Conservation (phyloP, 2,329 filamentous ascomycete species). For the Monosporascus sp. region DNA sequence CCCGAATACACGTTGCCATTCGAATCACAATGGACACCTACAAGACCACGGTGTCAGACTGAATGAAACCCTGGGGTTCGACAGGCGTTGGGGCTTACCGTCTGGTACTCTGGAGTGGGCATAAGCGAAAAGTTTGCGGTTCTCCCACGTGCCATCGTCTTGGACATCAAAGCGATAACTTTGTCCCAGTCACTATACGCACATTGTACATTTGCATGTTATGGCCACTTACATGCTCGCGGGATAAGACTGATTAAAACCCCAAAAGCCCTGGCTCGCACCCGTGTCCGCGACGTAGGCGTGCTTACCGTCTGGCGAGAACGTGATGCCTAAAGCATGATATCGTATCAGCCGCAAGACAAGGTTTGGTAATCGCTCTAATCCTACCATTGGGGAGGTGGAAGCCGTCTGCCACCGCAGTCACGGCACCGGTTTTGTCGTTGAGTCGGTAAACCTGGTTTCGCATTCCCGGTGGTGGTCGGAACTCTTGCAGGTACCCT, state of each 20-base stretch:
- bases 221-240: slow-evolving; percentile 39
- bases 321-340: slow-evolving; percentile 38
- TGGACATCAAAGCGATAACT: slow-evolving; percentile 43
- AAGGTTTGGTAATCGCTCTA: neutral
- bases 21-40: slow-evolving; percentile 49
- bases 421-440: slow-evolving; percentile 42
- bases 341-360: neutral
- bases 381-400: slow-evolving; percentile 44
- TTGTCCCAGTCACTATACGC: neutral
- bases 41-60: slow-evolving; percentile 30
- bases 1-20: slow-evolving; percentile 51
- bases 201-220: slow-evolving; percentile 15
- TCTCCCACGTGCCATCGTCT: slow-evolving; percentile 39
- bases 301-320: slow-evolving; percentile 46
- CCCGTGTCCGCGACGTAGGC: slow-evolving; percentile 56
- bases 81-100: slow-evolving; percentile 31
- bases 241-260: slow-evolving; percentile 34
- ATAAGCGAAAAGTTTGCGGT: slow-evolving; percentile 52
- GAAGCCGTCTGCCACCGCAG: slow-evolving; percentile 53
- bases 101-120: slow-evolving; percentile 50
- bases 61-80: slow-evolving; percentile 1
- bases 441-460: slow-evolving; percentile 56
- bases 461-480: slow-evolving; percentile 44
- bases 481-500: slow-evolving; percentile 48
- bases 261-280: slow-evolving; percentile 36